A percentile compares a stretch with the other conserved stretches of the same genome.
These are phyloP conservation scores for Podaxis mareebaensis DNA, from an alignment of 768 basidiomycete genomes.

Conservation along the genomic window DNA sequence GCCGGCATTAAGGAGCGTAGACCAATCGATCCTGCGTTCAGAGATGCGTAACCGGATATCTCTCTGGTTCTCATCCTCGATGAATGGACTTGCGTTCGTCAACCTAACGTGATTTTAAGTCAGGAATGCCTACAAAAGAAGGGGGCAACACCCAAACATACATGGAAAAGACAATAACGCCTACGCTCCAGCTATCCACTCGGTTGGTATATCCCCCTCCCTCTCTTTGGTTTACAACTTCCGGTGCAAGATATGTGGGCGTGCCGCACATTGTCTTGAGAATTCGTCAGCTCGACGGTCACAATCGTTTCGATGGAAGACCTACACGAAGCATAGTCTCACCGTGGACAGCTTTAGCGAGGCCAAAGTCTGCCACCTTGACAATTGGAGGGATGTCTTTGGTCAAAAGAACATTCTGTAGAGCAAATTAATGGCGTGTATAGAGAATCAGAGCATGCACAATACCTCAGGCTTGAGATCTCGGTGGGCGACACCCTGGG, in stretches of 20 bases:
- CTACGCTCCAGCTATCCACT: slow-evolving; percentile 96
- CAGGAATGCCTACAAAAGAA: slow-evolving; percentile 6
- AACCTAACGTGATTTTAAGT: slow-evolving; percentile 48
- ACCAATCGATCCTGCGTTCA: slow-evolving; percentile 64
- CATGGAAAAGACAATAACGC: slow-evolving; percentile 94
- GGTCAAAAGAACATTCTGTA: slow-evolving; percentile 86
- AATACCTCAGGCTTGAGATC: slow-evolving; percentile 87
- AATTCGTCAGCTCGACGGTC: slow-evolving; percentile 9
- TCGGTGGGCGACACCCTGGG: slow-evolving; percentile 81
- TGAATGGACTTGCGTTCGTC: slow-evolving; percentile 76
- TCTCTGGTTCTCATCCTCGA: slow-evolving; percentile 64
- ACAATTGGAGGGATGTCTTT: slow-evolving; percentile 63
- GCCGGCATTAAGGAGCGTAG: slow-evolving; percentile 35
- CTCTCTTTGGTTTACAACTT: slow-evolving; percentile 73
- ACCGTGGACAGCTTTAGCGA: slow-evolving; percentile 89
- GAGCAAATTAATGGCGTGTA: neutral
- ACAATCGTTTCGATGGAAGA: slow-evolving; percentile 7
- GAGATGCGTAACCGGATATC: slow-evolving; percentile 65
- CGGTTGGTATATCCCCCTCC: slow-evolving; percentile 78
- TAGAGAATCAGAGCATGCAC: slow-evolving; percentile 19
- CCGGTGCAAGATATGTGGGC: slow-evolving; percentile 90
- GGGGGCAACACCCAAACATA: slow-evolving; percentile 33
- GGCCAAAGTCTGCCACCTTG: slow-evolving; percentile 95
- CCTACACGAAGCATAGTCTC: slow-evolving; percentile 74
- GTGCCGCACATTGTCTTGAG: slow-evolving; percentile 93